Conservation (phyloP, 805 yeast genomes). For the Cyberlindnera amylophila region DNA sequence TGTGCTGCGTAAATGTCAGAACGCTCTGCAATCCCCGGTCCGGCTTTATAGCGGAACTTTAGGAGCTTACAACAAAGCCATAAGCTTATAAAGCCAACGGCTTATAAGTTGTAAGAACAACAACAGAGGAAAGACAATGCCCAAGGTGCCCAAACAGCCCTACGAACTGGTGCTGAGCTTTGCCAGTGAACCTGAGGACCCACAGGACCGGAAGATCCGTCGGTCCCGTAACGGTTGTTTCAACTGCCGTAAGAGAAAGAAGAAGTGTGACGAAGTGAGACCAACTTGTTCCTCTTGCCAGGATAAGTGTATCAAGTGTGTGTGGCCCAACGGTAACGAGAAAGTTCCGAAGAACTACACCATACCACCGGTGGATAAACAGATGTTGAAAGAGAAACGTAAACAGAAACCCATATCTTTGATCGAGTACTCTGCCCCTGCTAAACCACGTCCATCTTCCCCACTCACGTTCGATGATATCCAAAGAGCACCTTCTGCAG, state of each 20-base stretch:
- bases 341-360: conserved; percentile 18
- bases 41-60: too few species aligned
- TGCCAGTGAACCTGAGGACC: background rate
- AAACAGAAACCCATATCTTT: background rate
- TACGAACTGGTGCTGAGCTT: conserved; percentile 12
- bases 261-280: conserved; percentile 56
- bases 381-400: background rate
- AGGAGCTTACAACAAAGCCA: too few species aligned
- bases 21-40: too few species aligned
- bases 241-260: conserved; percentile 50
- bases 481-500: too few species aligned
- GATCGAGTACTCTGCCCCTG: background rate
- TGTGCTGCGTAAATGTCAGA: too few species aligned
- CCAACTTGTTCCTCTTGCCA: conserved; percentile 41
- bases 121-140: background rate
- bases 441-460: conserved; percentile 2
- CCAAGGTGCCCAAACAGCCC: conserved; percentile 4
- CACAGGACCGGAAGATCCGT: conserved; percentile 3
- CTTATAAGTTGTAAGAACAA: too few species aligned
- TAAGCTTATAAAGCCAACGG: too few species aligned
- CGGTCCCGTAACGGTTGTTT: conserved; percentile 8
- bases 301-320: conserved; percentile 30
- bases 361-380: conserved; percentile 14
- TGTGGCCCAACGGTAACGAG: conserved; percentile 22
- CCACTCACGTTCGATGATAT: conserved; percentile 3